These are phyloP conservation scores for Thuidium tamariscinum DNA, from an alignment of 225 moss, liverwort and hornwort species.

Conservation along the genomic window DNA sequence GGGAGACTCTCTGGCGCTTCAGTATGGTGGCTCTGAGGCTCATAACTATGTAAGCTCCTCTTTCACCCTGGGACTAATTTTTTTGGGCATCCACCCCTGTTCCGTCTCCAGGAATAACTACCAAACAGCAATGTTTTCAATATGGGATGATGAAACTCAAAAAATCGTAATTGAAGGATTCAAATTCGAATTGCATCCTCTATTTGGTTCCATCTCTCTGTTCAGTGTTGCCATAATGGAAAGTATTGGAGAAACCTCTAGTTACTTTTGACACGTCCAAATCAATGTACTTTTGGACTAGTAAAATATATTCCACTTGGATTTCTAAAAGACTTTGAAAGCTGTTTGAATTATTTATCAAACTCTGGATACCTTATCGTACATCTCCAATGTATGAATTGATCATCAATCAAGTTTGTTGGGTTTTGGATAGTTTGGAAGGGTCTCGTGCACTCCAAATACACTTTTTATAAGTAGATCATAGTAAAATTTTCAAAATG, in stretches of 20 bases:
- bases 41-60: slow-evolving; percentile 72
- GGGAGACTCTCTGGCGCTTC: slow-evolving; percentile 90
- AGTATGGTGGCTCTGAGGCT: slow-evolving; percentile 92
- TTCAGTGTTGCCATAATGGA: neutral
- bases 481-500: neutral
- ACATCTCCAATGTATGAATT: neutral
- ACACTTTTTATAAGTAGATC: neutral
- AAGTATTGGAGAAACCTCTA: neutral
- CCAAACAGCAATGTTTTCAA: neutral
- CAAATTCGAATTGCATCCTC: neutral
- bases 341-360: neutral
- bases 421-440: neutral
- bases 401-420: neutral
- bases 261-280: neutral
- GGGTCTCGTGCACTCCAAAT: neutral
- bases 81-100: neutral
- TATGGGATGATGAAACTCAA: neutral
- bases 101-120: neutral
- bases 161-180: neutral
- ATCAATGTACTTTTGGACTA: neutral
- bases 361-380: neutral
- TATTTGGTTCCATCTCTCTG: neutral
- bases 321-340: neutral
- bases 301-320: neutral
- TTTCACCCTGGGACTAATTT: neutral